These are phyloP conservation scores for Lactarius vividus DNA, from an alignment of 768 basidiomycete genomes.

Conservation along the genomic window DNA sequence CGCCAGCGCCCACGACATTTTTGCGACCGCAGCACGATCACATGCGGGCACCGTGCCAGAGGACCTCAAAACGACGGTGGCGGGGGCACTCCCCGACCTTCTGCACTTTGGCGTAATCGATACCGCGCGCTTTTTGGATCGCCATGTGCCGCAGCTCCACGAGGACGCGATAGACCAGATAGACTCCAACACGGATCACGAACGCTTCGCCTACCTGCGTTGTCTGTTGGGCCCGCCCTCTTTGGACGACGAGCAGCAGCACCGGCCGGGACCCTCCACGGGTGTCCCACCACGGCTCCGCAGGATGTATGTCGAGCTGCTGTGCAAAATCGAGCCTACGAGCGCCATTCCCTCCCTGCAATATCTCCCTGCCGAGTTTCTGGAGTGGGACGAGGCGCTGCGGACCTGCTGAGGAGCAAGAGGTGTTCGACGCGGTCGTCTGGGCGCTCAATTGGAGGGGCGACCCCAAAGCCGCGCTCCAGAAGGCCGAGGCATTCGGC, in stretches of 20 bases:
- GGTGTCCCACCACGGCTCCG: constrained; percentile 52
- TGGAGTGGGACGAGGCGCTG: constrained; percentile 57
- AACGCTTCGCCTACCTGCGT: constrained; percentile 74
- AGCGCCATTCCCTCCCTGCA: constrained; percentile 62
- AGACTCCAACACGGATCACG: constrained; percentile 43
- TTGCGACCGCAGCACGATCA: constrained; percentile 44
- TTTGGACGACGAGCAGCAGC: constrained; percentile 40
- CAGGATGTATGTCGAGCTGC: constrained; percentile 64
- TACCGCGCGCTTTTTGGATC: constrained; percentile 74
- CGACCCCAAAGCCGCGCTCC: constrained; percentile 60
- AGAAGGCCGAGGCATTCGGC: constrained; percentile 60
- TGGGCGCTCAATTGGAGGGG: constrained; percentile 75
- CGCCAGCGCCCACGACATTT: constrained; percentile 57
- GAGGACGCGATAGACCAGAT: constrained; percentile 55
- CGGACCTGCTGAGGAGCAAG: constrained; percentile 63
- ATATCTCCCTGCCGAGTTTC: constrained; percentile 46
- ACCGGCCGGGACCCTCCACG: constrained; percentile 38
- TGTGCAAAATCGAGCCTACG: constrained; percentile 67
- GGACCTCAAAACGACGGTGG: constrained; percentile 53
- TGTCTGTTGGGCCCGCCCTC: constrained; percentile 58
- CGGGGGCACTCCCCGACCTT: constrained; percentile 61
- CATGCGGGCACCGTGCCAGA: constrained; percentile 53
- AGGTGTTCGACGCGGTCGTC: constrained; percentile 72
- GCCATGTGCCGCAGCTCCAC: constrained; percentile 65
- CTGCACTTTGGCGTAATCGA: constrained; percentile 56